These are phyloP conservation scores for Petunia hybrid DNA, from an alignment of 305 asterid genomes.

Conservation along the genomic window DNA sequence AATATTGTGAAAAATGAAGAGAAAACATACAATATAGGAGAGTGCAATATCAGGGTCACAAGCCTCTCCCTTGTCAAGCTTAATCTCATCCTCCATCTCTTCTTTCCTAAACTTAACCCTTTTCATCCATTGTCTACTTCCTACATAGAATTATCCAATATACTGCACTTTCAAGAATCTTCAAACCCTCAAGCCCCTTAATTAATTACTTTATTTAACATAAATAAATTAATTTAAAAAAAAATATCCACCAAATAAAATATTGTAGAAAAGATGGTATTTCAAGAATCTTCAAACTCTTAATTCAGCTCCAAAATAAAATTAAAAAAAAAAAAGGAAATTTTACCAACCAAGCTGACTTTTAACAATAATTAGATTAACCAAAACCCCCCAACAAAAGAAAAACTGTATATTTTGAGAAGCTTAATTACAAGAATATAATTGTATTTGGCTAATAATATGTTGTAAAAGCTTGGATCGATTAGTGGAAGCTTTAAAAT, in stretches of 20 bases:
- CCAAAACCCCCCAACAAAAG: background rate
- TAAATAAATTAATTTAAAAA: slow-evolving; percentile 26
- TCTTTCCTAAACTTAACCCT: slow-evolving; percentile 68
- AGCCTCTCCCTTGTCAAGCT: slow-evolving; percentile 84
- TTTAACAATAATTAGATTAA: background rate
- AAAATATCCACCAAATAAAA: slow-evolving; percentile 37
- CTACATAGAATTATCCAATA: slow-evolving; percentile 71
- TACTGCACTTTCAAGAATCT: slow-evolving; percentile 23
- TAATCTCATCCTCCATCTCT: slow-evolving; percentile 49
- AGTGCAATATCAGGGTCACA: slow-evolving; percentile 79
- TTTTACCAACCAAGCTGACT: slow-evolving; percentile 38
- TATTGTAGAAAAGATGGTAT: background rate
- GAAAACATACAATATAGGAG: slow-evolving; percentile 71
- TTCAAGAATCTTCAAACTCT: slow-evolving; percentile 20
- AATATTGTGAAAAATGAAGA: slow-evolving; percentile 16
- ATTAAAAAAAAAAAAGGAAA: background rate
- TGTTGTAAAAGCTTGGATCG: slow-evolving; percentile 52
- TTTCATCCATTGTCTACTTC: slow-evolving; percentile 76
- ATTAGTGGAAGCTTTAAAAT: slow-evolving; percentile 47
- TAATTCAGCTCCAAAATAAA: slow-evolving; percentile 6
- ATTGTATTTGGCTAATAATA: background rate
- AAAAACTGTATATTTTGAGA: background rate
- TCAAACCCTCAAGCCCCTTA: slow-evolving; percentile 21
- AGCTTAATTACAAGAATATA: slow-evolving; percentile 9
- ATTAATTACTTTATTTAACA: background rate